Percentiles rank a stretch among this genome's conserved stretches.
phyloP scores from a whole-genome alignment of 306 rosid species.

The Malus fusca region DNA sequence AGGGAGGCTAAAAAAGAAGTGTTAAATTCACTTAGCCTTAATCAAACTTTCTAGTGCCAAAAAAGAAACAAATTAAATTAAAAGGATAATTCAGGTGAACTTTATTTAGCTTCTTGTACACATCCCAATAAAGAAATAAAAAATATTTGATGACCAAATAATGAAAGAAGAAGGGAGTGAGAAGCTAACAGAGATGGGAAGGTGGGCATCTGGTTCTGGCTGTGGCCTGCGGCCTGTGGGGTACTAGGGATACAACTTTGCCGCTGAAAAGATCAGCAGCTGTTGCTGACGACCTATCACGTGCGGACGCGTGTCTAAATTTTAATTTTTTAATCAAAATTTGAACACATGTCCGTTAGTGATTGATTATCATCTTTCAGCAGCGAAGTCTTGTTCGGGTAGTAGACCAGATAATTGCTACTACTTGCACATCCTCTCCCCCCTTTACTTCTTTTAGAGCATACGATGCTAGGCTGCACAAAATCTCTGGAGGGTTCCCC shows the following conservation, averaged over 20 bases:
- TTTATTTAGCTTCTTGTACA: slow-evolving; percentile 8
- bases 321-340: too few relatives aligned
- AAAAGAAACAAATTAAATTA: background rate
- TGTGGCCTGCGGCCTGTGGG: background rate
- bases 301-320: too few relatives aligned
- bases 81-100: background rate
- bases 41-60: background rate
- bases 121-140: slow-evolving; percentile 1
- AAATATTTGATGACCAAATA: background rate
- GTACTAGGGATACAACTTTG: background rate
- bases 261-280: too few relatives aligned
- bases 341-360: too few relatives aligned
- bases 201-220: background rate
- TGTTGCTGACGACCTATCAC: too few relatives aligned
- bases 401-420: background rate
- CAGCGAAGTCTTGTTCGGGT: too few relatives aligned
- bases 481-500: background rate
- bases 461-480: slow-evolving; percentile 16
- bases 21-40: background rate
- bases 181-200: background rate
- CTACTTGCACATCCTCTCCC: background rate
- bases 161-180: background rate
- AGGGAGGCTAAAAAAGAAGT: too few relatives aligned
- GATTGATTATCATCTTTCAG: too few relatives aligned
- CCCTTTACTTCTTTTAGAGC: slow-evolving; percentile 15